A percentile compares a stretch with the other conserved stretches of the same genome.
Conservation (phyloP, 208 protist species). For the Zelonia costaricensis region DNA sequence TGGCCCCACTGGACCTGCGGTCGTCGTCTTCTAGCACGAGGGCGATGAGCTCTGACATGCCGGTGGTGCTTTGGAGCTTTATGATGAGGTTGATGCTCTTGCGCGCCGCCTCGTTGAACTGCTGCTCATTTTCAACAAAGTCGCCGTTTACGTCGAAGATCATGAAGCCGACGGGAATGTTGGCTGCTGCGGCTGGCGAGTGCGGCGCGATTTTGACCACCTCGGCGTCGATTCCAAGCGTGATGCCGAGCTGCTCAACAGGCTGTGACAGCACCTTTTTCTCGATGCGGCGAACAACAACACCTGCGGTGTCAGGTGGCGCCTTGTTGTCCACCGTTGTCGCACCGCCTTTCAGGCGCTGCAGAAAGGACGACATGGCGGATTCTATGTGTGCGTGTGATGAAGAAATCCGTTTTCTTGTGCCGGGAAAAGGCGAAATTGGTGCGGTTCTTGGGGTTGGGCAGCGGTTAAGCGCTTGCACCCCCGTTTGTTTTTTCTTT, state of each 20-base stretch:
- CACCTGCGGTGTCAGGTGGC: constrained; percentile 52
- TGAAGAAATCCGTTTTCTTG: neutral
- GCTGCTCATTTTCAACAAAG: constrained; percentile 60
- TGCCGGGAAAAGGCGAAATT: neutral
- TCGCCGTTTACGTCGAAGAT: constrained; percentile 75
- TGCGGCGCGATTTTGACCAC: constrained; percentile 38
- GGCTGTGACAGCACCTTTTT: constrained; percentile 56
- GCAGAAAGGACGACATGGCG: constrained; percentile 63
- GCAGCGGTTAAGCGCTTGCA: too few species aligned
- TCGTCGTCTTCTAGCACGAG: constrained; percentile 66
- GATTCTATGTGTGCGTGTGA: neutral
- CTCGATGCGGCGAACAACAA: constrained; percentile 56
- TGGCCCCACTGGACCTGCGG: constrained; percentile 10
- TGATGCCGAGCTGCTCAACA: constrained; percentile 58
- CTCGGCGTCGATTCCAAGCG: constrained; percentile 71
- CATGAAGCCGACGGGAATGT: constrained; percentile 68
- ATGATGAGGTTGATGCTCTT: constrained; percentile 64
- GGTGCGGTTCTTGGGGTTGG: too few species aligned
- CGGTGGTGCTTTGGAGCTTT: constrained; percentile 62
- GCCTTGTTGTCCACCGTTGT: constrained; percentile 57
- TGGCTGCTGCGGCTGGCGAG: constrained; percentile 55
- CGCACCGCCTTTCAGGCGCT: constrained; percentile 63
- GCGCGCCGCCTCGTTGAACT: constrained; percentile 46
- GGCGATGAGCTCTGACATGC: constrained; percentile 77
- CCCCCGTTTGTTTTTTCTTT: too few species aligned